Percentiles rank a stretch among this genome's conserved stretches.
phyloP scores from a whole-genome alignment of 2,329 filamentous ascomycete species.

The Aspergillus luchuensis region DNA sequence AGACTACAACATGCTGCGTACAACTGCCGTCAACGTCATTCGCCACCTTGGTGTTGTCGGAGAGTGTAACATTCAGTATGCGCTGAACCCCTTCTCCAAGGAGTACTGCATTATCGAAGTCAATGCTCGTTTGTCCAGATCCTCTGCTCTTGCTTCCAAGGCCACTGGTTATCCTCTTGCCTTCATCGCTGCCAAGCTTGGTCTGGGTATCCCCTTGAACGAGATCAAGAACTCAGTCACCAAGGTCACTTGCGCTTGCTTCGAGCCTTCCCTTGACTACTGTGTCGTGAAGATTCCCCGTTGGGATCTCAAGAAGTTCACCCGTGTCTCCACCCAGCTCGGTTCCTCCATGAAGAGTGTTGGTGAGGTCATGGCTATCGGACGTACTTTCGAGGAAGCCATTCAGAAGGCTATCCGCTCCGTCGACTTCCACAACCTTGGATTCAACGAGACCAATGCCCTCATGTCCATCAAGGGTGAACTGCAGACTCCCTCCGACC shows the following conservation, averaged over 20 bases:
- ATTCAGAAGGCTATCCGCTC: conserved; percentile 97
- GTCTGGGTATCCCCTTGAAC: conserved; percentile 90
- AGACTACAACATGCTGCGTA: conserved; percentile 98
- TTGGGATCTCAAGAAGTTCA: conserved; percentile 99
- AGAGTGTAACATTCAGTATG: conserved; percentile 99
- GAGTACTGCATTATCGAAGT: conserved; percentile 99
- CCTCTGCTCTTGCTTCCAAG: conserved; percentile 93
- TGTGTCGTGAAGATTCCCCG: conserved; percentile 98
- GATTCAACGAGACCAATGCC: conserved; percentile 87
- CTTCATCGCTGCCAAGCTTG: conserved; percentile 95
- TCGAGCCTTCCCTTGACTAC: conserved; percentile 97
- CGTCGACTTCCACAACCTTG: conserved; percentile 92
- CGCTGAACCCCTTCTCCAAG: conserved; percentile 88
- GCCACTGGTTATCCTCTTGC: conserved; percentile 94
- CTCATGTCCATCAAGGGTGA: conserved; percentile 96
- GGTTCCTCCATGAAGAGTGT: conserved; percentile 99
- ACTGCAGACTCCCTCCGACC: conserved; percentile 94
- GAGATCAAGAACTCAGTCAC: conserved; percentile 97
- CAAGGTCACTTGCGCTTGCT: conserved; percentile 93
- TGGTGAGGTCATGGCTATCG: conserved; percentile 98
- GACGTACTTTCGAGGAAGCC: conserved; percentile 93
- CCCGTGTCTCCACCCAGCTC: conserved; percentile 89
- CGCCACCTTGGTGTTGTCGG: conserved; percentile 95
- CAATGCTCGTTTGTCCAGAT: conserved; percentile 93
- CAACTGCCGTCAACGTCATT: conserved; percentile 95